Evolutionary conservation across 2,329 filamentous ascomycete species (phyloP).

Genomic region (Stachybotrys echinatus): DNA sequence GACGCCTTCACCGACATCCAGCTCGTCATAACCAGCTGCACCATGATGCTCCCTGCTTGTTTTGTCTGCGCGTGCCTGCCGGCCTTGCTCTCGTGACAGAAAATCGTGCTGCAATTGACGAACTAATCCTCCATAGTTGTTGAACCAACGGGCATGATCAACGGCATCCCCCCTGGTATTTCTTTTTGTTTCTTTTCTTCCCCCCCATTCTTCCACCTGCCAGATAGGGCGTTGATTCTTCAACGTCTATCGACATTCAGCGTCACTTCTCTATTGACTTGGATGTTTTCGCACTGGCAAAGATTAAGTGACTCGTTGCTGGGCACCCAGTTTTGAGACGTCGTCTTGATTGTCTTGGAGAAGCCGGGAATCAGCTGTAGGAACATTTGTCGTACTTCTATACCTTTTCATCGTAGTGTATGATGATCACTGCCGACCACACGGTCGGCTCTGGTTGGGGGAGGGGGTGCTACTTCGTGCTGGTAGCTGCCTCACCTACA

Average conservation of each 20-base stretch:
- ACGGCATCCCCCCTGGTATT: background rate
- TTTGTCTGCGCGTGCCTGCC: too few relatives aligned
- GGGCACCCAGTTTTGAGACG: conserved; percentile 50
- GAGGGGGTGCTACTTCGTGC: too few relatives aligned
- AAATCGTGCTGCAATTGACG: too few relatives aligned
- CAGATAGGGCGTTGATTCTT: conserved; percentile 26
- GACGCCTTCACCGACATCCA: too few relatives aligned
- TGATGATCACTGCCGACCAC: too few relatives aligned
- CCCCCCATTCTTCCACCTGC: conserved; percentile 22
- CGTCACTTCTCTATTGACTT: conserved; percentile 38
- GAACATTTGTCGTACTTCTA: conserved; percentile 31
- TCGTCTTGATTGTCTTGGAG: conserved; percentile 49
- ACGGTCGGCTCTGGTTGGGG: too few relatives aligned
- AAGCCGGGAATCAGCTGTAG: conserved; percentile 56
- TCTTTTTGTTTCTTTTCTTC: background rate
- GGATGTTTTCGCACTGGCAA: conserved; percentile 54
- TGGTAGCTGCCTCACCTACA: too few relatives aligned
- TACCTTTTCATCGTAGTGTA: too few relatives aligned
- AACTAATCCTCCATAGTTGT: too few relatives aligned
- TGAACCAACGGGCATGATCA: background rate
- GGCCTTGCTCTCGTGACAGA: too few relatives aligned
- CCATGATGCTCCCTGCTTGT: too few relatives aligned
- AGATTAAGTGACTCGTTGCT: conserved; percentile 48
- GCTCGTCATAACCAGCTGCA: too few relatives aligned
- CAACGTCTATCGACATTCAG: conserved; percentile 44